Evolutionary conservation across 805 yeast genomes (phyloP).

Genomic region (Monosporozyma siamensis): DNA sequence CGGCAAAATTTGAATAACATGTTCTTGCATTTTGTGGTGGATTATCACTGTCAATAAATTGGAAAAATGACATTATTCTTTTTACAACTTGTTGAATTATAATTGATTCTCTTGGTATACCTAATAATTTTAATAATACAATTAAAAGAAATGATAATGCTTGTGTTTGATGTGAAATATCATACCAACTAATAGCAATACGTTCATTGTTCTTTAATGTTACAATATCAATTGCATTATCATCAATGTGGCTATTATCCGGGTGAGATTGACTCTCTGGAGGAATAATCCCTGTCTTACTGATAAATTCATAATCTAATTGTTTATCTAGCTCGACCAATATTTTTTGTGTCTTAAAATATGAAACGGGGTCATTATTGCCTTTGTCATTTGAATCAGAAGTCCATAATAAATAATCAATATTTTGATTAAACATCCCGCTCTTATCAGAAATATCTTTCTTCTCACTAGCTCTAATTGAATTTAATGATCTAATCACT

Average conservation of each 20-base stretch:
- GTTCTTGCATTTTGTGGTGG: conserved; percentile 31
- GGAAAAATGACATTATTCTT: conserved; percentile 27
- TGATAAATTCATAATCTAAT: conserved; percentile 28
- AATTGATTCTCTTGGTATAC: conserved; percentile 27
- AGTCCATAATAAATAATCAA: conserved; percentile 25
- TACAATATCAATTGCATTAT: conserved; percentile 30
- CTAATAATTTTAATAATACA: conserved; percentile 26
- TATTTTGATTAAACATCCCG: conserved; percentile 18
- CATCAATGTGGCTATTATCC: conserved; percentile 24
- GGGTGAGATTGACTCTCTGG: conserved; percentile 28
- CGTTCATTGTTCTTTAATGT: conserved; percentile 20
- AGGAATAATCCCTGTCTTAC: conserved; percentile 30
- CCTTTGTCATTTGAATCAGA: conserved; percentile 15
- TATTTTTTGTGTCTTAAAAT: conserved; percentile 28
- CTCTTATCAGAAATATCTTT: conserved; percentile 16
- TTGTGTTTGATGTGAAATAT: conserved; percentile 32
- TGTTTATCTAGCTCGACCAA: conserved; percentile 29
- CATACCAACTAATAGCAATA: conserved; percentile 32
- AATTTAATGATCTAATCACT: conserved; percentile 27
- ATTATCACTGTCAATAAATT: conserved; percentile 26
- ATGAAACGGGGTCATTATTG: conserved; percentile 16
- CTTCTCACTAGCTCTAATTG: conserved; percentile 19
- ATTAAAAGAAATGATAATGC: conserved; percentile 28
- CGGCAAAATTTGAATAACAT: conserved; percentile 31
- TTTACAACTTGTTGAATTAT: conserved; percentile 29